Evolutionary conservation across 1,139 yeast species (phyloP), one percentile per base, ranked within the genome.

Genomic region (Candida buenavistaensis): DNA sequence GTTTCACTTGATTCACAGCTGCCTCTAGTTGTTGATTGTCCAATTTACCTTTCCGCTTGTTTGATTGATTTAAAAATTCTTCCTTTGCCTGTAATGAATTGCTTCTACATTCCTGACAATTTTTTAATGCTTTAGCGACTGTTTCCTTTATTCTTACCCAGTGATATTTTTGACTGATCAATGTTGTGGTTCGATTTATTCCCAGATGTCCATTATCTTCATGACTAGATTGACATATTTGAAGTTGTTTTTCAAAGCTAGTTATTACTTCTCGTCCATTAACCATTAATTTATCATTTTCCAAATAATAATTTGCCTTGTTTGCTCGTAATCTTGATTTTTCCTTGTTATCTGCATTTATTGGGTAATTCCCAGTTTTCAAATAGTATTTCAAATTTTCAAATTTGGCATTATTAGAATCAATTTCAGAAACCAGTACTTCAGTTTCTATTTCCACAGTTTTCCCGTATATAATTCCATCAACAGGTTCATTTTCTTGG

Each of bases 111-210:
- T 79, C 82, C 1, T 75, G 67, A 55, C 98, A 92, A 40, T 80
- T 76, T 39, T 83, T 72, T 33, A 90, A 81, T 1, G 88, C 94
- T 26, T 80, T 78, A 0, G 85, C 82, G 0, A 87, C 96, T 0
- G 96, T 88, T 43, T 80, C 89, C 58, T 92, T 90, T 43, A 92
- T 85, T 33, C 95, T 75, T 1, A 89, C 77, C 97, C 97, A 92
- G 55, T 88, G 95, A 50, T 83, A 92, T 46, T 77, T 75, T 44
- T 85, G 94, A 1, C 94, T 76, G 14, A 92, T 78, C 23, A 74
- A 64, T 0, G 92, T 68, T 0, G 97, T 89, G 1, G 95, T 82
- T 50, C 82, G 85, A 59, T 92, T 92, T 41, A 92, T 88, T n/a
- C 97, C 97, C 5, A 83, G 84, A 54, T 89, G 97, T 27, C 35